phyloP scores from a whole-genome alignment of 495 filamentous ascomycete genomes.

The Penicillium bialowiezense region DNA sequence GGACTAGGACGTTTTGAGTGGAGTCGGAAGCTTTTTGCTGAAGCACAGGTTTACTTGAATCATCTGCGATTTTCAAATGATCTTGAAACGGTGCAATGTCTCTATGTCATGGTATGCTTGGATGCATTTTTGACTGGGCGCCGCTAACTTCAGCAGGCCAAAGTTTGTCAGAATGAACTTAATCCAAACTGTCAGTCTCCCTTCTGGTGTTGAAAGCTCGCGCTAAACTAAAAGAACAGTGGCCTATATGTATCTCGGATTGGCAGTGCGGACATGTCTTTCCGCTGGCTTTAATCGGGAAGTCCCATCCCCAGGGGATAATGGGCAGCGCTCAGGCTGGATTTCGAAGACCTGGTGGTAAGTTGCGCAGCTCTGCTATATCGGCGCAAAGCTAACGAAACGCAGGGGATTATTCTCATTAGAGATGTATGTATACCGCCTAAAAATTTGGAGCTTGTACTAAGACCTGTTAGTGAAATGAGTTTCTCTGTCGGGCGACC shows the following conservation, averaged over 20 bases:
- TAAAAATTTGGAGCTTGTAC: background rate
- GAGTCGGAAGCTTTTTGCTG: slow-evolving; percentile 42
- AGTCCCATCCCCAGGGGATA: slow-evolving; percentile 28
- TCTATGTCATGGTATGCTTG: slow-evolving; percentile 38
- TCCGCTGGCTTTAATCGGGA: slow-evolving; percentile 42
- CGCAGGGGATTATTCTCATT: slow-evolving; percentile 40
- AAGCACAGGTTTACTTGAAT: slow-evolving; percentile 38
- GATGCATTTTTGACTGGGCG: too few relatives aligned
- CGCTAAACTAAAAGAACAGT: slow-evolving; percentile 19
- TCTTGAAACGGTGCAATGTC: slow-evolving; percentile 39
- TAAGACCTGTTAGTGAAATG: slow-evolving; percentile 32
- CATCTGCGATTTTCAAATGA: slow-evolving; percentile 38
- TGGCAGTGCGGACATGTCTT: slow-evolving; percentile 40
- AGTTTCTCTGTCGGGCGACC: slow-evolving; percentile 41
- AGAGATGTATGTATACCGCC: slow-evolving; percentile 29
- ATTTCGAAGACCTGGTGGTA: slow-evolving; percentile 46
- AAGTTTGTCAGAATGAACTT: slow-evolving; percentile 44
- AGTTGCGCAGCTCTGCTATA: slow-evolving; percentile 1
- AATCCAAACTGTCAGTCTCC: slow-evolving; percentile 36
- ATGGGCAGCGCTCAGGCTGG: slow-evolving; percentile 30
- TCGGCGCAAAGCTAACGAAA: background rate
- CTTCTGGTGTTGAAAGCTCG: background rate
- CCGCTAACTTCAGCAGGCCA: slow-evolving; percentile 25
- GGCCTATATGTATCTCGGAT: slow-evolving; percentile 45
- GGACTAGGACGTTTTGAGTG: slow-evolving; percentile 40